Evolutionary conservation across 257 asterid species (phyloP), one percentile per base, ranked within the genome.

Genomic region (Verbena officinalis): DNA sequence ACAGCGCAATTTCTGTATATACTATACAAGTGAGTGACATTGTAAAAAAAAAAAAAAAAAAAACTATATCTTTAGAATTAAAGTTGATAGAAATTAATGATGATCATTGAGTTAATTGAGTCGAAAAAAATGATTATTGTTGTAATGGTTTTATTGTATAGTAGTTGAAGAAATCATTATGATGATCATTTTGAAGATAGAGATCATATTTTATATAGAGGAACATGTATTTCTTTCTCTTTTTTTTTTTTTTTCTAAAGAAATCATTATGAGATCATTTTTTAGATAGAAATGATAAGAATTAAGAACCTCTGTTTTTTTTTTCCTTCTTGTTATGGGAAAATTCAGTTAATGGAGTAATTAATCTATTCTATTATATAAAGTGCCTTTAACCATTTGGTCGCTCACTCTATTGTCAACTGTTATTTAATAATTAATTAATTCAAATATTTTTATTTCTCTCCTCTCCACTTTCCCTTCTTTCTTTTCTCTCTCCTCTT

Each of bases 1-100:
- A 57, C 42, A 36, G 21, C 23, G 52, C 38, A 57, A 68, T 23
- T 68, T 67, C 59, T 68, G 67, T 68, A 58, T 23, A 58, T 58
- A 68, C 73, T 30, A 46, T 57, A 46, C 71, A 38, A 58, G 49
- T 58, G 64, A 58, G 30, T 38, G 49, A 57, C 17, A 30, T 55
- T 55, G 59, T 53, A 53, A n/a, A 53, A 24, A 45, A 7, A 36
- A 36, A 3, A 36, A 2, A 36, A 36, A 36, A 1, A 36, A 3
- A 36, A 30, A 2, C 14, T 16, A 20, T 13, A n/a, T 55, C 4
- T 56, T 55, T 56, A 56, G 62, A 45, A 8, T 20, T 16, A 17
- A 15, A 7, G 0, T 30, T 5, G 0, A 23, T 24, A 9, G n/a
- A 23, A 53, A 17, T 27, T 2, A 27, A 53, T 22, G 14, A 19